These are phyloP conservation scores for Nitzschia putrida DNA, from an alignment of 108 stramenopile genomes.

Conservation along the genomic window DNA sequence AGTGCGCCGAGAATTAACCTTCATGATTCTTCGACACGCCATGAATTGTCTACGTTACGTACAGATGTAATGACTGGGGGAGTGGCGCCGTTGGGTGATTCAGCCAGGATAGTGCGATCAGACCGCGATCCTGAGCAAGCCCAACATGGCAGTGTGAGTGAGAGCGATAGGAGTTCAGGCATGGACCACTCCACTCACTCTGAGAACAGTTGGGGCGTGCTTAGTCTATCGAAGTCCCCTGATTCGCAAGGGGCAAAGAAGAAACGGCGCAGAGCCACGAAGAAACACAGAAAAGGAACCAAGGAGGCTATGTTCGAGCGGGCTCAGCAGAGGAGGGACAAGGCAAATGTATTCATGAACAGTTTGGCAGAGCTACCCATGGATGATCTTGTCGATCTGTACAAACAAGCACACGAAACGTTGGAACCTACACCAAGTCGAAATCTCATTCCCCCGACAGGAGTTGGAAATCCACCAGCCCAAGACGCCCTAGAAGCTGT, in stretches of 20 bases:
- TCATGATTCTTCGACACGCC: not conserved
- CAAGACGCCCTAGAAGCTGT: not conserved
- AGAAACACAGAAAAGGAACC: slow-evolving; percentile 17
- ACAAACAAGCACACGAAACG: slow-evolving; percentile 14
- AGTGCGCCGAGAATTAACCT: not conserved
- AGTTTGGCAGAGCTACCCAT: slow-evolving; percentile 18
- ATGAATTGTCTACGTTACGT: not conserved
- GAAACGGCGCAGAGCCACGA: slow-evolving; percentile 10
- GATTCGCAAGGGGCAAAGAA: not conserved
- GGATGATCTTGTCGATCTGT: slow-evolving; percentile 23
- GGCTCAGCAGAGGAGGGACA: slow-evolving; percentile 8
- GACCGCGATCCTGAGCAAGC: not conserved
- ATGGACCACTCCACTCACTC: slow-evolving; percentile 4
- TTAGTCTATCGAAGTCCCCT: slow-evolving; percentile 20
- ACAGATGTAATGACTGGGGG: not conserved
- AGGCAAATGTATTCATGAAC: slow-evolving; percentile 13
- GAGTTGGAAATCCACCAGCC: not conserved
- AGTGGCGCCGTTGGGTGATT: not conserved
- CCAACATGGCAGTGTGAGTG: not conserved
- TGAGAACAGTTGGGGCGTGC: slow-evolving; percentile 13
- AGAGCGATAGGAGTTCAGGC: not conserved
- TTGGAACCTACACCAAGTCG: slow-evolving; percentile 1
- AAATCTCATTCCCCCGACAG: not conserved
- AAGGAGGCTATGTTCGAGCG: slow-evolving; percentile 19
- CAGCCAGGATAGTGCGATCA: not conserved